Conservation (phyloP, 2,329 filamentous ascomycete species). For the Fusarium secorum region DNA sequence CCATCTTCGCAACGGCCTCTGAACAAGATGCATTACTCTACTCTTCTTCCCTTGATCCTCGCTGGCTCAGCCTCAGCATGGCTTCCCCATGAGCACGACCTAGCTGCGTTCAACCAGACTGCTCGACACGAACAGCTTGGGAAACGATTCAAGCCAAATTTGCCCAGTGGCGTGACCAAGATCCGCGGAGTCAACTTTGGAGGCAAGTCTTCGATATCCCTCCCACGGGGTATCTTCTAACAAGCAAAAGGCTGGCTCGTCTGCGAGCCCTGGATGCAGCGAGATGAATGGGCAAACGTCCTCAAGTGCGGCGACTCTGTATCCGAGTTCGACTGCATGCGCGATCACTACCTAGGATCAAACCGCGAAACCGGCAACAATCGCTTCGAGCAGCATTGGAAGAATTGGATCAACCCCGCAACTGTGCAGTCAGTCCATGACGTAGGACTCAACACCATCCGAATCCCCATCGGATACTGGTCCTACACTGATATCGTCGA, state of each 20-base stretch:
- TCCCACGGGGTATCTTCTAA: accelerated
- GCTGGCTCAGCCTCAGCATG: slow-evolving; percentile 12
- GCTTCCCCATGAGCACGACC: slow-evolving; percentile 22
- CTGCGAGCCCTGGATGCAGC: slow-evolving; percentile 19
- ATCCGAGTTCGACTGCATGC: slow-evolving; percentile 32
- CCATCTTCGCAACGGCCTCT: accelerated
- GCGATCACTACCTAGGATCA: slow-evolving; percentile 14
- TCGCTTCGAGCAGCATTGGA: slow-evolving; percentile 25
- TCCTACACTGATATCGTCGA: slow-evolving; percentile 26
- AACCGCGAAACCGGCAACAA: slow-evolving; percentile 23
- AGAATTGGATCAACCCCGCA: slow-evolving; percentile 24
- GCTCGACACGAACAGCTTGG: slow-evolving; percentile 26
- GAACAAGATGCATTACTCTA: not conserved
- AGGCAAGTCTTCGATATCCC: not conserved
- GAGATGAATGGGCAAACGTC: slow-evolving; percentile 10
- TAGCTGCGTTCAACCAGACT: slow-evolving; percentile 29
- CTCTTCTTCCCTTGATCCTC: not conserved
- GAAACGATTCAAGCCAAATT: slow-evolving; percentile 19
- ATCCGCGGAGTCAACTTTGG: slow-evolving; percentile 32
- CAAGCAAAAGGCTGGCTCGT: slow-evolving; percentile 15
- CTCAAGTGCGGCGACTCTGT: slow-evolving; percentile 12
- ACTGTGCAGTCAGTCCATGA: slow-evolving; percentile 33
- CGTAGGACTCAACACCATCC: slow-evolving; percentile 29
- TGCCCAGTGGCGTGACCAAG: slow-evolving; percentile 12
- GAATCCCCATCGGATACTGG: slow-evolving; percentile 34